Base-by-base conservation (phyloP, 2,329 filamentous ascomycete species). In the Cytospora piceicola region DNA sequence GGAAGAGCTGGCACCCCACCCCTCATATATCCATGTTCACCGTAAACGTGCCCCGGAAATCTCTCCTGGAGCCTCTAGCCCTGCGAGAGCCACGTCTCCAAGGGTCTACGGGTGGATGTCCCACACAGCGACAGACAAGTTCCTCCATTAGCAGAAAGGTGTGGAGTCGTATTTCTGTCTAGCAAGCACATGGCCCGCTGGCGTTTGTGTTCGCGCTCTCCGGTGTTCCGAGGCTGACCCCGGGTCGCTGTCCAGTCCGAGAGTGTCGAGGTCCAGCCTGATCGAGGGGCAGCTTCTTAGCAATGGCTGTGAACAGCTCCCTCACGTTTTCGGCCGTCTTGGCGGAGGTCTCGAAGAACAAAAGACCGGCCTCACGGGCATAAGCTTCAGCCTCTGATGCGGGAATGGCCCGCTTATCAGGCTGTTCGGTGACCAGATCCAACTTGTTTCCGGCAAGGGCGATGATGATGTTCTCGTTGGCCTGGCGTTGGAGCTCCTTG, bases 401-500 rank as follows among this genome's bases (percentile, higher is more conserved):
- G 68, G 89, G 77, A 68, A 99, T 95, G 52, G 94, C 95, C 75
- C 95, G 91, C 87, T 98, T 98, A 78, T 97, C 94, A 57, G 94
- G 94, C 76, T 92, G 91, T 75, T 97, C 94, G 69, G 89, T 94
- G 69, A 97, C 95, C 72, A 99, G 83, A 85, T 99, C 95, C 75
- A 97, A 85, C 82, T 99, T 98, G 85, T 99, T 99, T 69, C 95
- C 95, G 61, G 94, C 95, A 53, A 99, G 88, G 56, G 95, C 95
- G 75, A 99, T 99, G 79, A 99, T 94, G 78, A 99, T 99, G 81
- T 98, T 98, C 81, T 99, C 95, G 83, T 98, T 99, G 69, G 96
- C 95, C 81, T 99, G 95, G 76, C 95, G 90, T 80, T 99, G 95
- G 63, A 99, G 88, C 78, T 99, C 95, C 82, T 98, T 98, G 67